A percentile compares a stretch with the other conserved stretches of the same genome.
Evolutionary conservation across 2,329 filamentous ascomycete genomes (phyloP).

Genomic region (Hymenoscyphus scutula): DNA sequence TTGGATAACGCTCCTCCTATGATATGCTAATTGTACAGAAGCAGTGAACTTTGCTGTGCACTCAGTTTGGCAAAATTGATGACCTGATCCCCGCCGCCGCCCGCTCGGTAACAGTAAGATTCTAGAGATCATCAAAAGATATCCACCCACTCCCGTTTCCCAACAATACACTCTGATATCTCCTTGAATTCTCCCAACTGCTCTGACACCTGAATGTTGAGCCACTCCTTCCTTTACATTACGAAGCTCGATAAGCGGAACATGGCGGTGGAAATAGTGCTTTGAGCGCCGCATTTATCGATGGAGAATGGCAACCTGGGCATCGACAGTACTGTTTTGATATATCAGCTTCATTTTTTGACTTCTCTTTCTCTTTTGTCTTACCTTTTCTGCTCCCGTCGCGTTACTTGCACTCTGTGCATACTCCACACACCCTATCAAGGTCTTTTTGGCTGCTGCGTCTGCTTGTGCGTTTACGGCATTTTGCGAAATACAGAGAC

Average conservation of each 20-base stretch:
- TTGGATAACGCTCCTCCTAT: no score
- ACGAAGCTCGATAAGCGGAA: background rate
- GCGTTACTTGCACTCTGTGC: constrained; percentile 14
- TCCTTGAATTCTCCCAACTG: no score
- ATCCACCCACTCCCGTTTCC: no score
- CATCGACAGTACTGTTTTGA: constrained; percentile 17
- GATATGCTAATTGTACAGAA: no score
- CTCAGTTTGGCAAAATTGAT: no score
- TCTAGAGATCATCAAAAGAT: no score
- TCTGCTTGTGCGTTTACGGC: constrained; percentile 11
- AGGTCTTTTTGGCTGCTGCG: constrained; percentile 3
- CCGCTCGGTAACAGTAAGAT: no score
- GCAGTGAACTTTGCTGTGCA: no score
- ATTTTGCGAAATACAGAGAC: constrained; percentile 19
- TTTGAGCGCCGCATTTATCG: constrained; percentile 17
- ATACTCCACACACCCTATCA: constrained; percentile 18
- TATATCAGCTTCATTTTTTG: background rate
- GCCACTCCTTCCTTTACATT: background rate
- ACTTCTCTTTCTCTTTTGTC: background rate
- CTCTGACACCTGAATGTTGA: background rate
- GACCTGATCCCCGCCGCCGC: no score
- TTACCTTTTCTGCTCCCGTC: constrained; percentile 19
- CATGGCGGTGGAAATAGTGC: constrained; percentile 19
- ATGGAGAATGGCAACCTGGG: constrained; percentile 20
- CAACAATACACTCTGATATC: no score